phyloP scores from a whole-genome alignment of 106 monocot genomes.

The Platanthera guangdongensis region DNA sequence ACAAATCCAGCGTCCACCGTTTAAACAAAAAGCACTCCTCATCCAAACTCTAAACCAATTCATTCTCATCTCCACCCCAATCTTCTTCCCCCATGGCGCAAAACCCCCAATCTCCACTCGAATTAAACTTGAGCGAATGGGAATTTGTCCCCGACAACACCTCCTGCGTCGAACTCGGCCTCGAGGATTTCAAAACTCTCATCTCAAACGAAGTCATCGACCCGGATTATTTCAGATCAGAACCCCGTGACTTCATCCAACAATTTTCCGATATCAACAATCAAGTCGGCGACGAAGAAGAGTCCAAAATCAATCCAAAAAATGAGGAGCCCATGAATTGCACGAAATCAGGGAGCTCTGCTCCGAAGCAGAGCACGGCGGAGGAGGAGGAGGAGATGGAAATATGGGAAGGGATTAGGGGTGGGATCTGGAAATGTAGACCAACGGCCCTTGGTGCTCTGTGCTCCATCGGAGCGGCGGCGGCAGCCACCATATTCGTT shows the following conservation, averaged over 20 bases:
- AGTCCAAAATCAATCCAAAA: neutral
- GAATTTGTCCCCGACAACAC: conserved; percentile 41
- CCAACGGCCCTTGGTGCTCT: conserved; percentile 28
- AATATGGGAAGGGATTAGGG: conserved; percentile 21
- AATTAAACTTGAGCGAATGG: conserved; percentile 50
- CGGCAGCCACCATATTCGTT: neutral
- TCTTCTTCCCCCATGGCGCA: conserved; percentile 24
- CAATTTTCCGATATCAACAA: conserved; percentile 13
- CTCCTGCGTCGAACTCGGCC: conserved; percentile 19
- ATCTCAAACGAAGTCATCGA: conserved; percentile 28
- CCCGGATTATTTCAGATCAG: conserved; percentile 15
- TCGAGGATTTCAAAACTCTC: conserved; percentile 17
- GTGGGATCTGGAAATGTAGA: conserved; percentile 36
- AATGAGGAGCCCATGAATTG: neutral
- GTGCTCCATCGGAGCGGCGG: neutral
- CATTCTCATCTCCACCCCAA: neutral
- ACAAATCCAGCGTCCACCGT: too few species aligned
- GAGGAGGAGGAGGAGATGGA: conserved; percentile 3
- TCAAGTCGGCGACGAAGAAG: neutral
- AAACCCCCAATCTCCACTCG: conserved; percentile 7
- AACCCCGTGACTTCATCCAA: conserved; percentile 3
- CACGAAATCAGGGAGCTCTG: neutral
- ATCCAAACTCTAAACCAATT: too few species aligned
- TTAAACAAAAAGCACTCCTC: neutral
- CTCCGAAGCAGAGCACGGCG: neutral